Evolutionary conservation across 78 protist species (phyloP).

Genomic region (Creolimax fragrantissima): DNA sequence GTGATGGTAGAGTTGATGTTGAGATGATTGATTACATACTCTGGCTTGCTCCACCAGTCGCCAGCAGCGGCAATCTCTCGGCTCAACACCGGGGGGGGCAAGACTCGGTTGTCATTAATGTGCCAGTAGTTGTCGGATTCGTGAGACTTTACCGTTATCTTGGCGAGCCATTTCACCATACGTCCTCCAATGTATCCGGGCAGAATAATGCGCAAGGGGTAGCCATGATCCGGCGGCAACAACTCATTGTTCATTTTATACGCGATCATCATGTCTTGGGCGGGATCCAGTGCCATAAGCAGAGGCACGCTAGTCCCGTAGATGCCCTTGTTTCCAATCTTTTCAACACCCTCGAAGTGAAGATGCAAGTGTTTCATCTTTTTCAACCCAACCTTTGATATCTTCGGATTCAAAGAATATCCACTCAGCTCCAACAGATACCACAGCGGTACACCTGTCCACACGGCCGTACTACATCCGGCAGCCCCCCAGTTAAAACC

Average conservation of each 20-base stretch:
- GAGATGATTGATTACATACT: conserved; percentile 52
- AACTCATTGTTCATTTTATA: conserved; percentile 82
- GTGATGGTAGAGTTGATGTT: conserved; percentile 61
- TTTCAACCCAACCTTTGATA: not conserved
- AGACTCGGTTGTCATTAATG: conserved; percentile 61
- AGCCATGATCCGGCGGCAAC: conserved; percentile 74
- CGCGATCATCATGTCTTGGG: conserved; percentile 76
- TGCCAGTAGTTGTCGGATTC: conserved; percentile 66
- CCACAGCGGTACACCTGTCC: conserved; percentile 47
- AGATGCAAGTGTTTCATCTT: conserved; percentile 14
- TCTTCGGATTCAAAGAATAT: not conserved
- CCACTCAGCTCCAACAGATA: conserved; percentile 27
- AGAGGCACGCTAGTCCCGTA: conserved; percentile 57
- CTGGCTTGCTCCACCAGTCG: not conserved
- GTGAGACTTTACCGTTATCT: conserved; percentile 15
- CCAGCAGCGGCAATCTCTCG: not conserved
- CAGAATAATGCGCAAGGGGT: conserved; percentile 76
- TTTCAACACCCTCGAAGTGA: conserved; percentile 37
- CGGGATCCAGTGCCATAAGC: conserved; percentile 31
- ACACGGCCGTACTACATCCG: conserved; percentile 44
- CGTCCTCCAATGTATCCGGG: conserved; percentile 88
- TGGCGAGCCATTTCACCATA: conserved; percentile 73
- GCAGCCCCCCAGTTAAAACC: conserved; percentile 43
- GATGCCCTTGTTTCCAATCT: not conserved
- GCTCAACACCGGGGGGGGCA: conserved; percentile 37